Percentiles rank a stretch among this genome's conserved stretches.
These are phyloP conservation scores for Neurospora sp. DNA, from an alignment of 495 filamentous ascomycete species.

Conservation along the genomic window DNA sequence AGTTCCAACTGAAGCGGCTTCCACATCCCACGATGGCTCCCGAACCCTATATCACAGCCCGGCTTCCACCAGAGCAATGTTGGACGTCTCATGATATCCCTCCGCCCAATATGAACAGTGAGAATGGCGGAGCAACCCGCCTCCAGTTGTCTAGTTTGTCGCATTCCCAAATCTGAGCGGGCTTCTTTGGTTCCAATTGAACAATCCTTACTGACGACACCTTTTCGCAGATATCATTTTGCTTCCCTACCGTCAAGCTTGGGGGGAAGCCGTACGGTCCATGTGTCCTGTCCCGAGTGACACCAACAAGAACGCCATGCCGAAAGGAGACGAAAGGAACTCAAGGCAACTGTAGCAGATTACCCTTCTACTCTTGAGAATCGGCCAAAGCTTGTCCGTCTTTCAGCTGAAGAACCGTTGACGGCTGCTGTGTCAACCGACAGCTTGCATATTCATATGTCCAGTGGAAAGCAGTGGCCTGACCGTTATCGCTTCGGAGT, in stretches of 20 bases:
- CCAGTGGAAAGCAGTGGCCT: not conserved
- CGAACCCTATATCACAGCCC: not conserved
- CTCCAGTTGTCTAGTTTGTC: no score
- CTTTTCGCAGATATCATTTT: not conserved
- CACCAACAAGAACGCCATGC: not conserved
- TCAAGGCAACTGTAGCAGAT: no score
- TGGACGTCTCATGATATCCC: no score
- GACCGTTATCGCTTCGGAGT: not conserved
- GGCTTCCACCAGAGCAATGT: no score
- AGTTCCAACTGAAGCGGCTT: no score
- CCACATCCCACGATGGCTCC: not conserved
- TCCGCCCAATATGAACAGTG: no score
- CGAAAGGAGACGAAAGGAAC: not conserved
- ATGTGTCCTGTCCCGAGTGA: not conserved
- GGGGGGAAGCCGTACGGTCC: no score
- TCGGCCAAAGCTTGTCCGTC: not conserved
- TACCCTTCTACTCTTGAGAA: not conserved
- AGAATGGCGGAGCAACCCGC: no score
- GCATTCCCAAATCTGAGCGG: no score
- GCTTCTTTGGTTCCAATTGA: no score
- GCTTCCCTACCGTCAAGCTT: not conserved
- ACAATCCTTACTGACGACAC: no score
- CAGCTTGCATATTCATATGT: not conserved
- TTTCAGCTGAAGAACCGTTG: not conserved
- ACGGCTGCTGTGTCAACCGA: not conserved